Evolutionary conservation across 1,284 basidiomycete genomes (phyloP).

Genomic region (Trichosporon sp.): DNA sequence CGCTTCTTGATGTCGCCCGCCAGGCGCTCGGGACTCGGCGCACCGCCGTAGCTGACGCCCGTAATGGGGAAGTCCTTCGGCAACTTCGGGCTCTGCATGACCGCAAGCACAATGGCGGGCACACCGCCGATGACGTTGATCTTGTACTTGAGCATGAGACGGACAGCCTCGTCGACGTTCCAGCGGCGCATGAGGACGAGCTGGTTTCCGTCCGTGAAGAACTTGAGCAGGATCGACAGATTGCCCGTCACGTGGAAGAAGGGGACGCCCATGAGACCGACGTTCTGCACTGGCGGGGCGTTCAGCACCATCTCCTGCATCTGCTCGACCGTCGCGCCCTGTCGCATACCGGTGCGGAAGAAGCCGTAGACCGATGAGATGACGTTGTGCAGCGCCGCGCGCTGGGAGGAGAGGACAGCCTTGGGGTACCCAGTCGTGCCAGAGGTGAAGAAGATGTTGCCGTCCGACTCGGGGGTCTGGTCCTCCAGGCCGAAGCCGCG

Average conservation of each 20-base stretch:
- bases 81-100: slow-evolving; percentile 41
- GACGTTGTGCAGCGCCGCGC: slow-evolving; percentile 27
- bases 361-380: slow-evolving; percentile 15
- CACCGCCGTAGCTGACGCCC: slow-evolving; percentile 50
- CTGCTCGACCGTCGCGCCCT: slow-evolving; percentile 35
- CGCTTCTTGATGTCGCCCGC: slow-evolving; percentile 38
- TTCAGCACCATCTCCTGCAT: slow-evolving; percentile 22
- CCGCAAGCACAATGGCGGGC: slow-evolving; percentile 44
- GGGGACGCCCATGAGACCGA: slow-evolving; percentile 42
- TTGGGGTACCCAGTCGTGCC: slow-evolving; percentile 36
- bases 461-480: slow-evolving; percentile 47
- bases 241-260: slow-evolving; percentile 54
- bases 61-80: slow-evolving; percentile 38
- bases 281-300: slow-evolving; percentile 3
- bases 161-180: slow-evolving; percentile 44
- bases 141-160: slow-evolving; percentile 40
- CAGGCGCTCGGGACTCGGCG: slow-evolving; percentile 44
- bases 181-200: slow-evolving; percentile 47
- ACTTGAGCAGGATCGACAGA: slow-evolving; percentile 46
- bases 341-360: slow-evolving; percentile 25
- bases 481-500: slow-evolving; percentile 19
- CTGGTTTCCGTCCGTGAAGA: slow-evolving; percentile 46
- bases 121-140: slow-evolving; percentile 50
- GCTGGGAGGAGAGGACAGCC: slow-evolving; percentile 50
- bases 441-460: slow-evolving; percentile 48